Evolutionary conservation across 116 monocot species (phyloP).

Genomic region (Iris pallida): DNA sequence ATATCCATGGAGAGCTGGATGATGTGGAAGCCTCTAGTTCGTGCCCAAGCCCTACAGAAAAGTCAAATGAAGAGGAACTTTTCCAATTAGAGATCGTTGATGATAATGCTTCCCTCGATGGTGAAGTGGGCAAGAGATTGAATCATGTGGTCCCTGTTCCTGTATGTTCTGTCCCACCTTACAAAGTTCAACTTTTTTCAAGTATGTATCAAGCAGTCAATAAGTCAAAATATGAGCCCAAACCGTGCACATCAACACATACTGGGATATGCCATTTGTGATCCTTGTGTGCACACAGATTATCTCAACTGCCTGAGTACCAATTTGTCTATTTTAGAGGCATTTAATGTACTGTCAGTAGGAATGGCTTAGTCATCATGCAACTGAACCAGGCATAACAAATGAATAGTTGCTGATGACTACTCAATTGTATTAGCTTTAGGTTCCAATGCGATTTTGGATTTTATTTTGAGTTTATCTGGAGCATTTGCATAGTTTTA

Average conservation of each 20-base stretch:
- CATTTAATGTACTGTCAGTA: neutral
- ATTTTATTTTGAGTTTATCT: neutral
- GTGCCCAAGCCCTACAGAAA: conserved; percentile 51
- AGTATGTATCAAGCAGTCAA: neutral
- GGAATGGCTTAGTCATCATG: neutral
- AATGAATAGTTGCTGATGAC: neutral
- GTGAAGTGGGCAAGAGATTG: conserved; percentile 76
- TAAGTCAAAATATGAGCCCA: too few species aligned
- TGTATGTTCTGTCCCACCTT: conserved; percentile 27
- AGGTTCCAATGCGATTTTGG: neutral
- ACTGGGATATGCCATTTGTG: too few species aligned
- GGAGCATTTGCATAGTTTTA: neutral
- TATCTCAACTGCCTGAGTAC: too few species aligned
- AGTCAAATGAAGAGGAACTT: conserved; percentile 36
- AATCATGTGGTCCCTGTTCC: conserved; percentile 75
- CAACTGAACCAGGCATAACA: too few species aligned
- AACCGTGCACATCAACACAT: too few species aligned
- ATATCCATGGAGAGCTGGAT: conserved; percentile 22
- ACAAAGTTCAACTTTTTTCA: neutral
- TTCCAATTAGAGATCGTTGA: conserved; percentile 43
- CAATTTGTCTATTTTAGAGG: neutral
- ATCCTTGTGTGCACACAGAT: too few species aligned
- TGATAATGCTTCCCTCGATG: conserved; percentile 56
- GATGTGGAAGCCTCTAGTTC: conserved; percentile 55
- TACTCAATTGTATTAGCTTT: neutral